Evolutionary conservation across 305 asterid species (phyloP).

Genomic region (Rubia peregrina): DNA sequence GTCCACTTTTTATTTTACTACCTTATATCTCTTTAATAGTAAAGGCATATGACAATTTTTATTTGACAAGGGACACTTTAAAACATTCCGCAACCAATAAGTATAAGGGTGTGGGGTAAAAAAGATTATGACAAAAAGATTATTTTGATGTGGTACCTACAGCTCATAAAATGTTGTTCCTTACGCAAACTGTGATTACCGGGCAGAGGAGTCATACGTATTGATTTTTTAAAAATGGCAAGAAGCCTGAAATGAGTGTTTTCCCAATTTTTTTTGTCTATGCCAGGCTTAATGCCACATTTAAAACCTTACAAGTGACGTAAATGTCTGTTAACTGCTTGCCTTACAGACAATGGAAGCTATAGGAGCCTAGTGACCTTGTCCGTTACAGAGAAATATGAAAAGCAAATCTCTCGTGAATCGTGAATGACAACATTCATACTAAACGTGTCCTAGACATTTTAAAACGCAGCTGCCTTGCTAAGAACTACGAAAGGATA

Average conservation of each 20-base stretch:
- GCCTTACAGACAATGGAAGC: neutral
- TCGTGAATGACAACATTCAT: neutral
- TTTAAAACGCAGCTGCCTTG: neutral
- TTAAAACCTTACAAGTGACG: neutral
- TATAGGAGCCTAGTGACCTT: neutral
- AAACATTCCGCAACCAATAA: neutral
- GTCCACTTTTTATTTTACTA: neutral
- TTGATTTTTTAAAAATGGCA: neutral
- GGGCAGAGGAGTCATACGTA: neutral
- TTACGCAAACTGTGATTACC: neutral
- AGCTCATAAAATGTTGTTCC: neutral
- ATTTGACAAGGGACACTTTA: too few species aligned
- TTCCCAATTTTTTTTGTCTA: neutral
- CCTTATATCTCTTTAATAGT: too few species aligned
- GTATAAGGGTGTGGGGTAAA: neutral
- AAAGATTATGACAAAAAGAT: neutral
- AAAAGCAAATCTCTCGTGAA: neutral
- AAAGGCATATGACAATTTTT: too few species aligned
- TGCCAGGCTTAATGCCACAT: neutral
- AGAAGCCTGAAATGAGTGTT: neutral
- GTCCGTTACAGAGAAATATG: neutral
- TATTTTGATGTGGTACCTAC: neutral
- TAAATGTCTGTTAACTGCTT: neutral
- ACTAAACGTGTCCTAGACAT: neutral
- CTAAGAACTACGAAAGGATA: slow-evolving; percentile 3